Base-by-base conservation (phyloP, 2,329 filamentous ascomycete genomes). In the Alternaria rosae region DNA sequence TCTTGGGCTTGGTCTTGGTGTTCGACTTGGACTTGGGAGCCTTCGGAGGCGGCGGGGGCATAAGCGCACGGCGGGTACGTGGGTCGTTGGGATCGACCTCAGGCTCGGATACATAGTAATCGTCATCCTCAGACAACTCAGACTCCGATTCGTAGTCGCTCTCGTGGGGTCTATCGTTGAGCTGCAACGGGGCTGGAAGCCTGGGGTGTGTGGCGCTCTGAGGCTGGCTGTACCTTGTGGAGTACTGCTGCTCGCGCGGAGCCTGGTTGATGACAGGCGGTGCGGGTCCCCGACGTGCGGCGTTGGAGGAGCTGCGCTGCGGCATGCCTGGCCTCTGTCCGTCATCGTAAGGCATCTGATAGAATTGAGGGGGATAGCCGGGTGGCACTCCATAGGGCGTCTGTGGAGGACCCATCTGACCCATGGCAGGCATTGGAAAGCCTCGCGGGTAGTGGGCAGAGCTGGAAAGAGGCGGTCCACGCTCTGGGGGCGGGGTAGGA, bases 401-500 rank as follows among this genome's bases (percentile, higher is more conserved):
- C 66, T 66, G 62, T 26, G 53, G 69, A 54, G 62, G 68, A 28
- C 47, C 38, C 54, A 61, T 61, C 45, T 28, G 25, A 17, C 25
- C 43, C 21, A 35, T 17, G 6, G 58, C 10, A 28, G 55, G 45
- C 64, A 66, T 15, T 64, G 26, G 9, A 28, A 28, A 28, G 9
- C 26, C 26, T 28, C 26, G 26, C 26, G 26, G 12, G 26, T 28
- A 28, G 26, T 28, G 26, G 9, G 26, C 26, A 28, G 26, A 28
- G 26, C 26, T 28, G 26, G 78, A 67, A 6, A 58, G 76, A 8
- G 78, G 77, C 26, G 77, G 77, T 13, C 76, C 76, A 53, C 63
- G 70, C 11, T 75, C 72, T 10, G 70, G 69, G 30, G 70, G 72
- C 17, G 70, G 68, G 26, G 60, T 67, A 1, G 66, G 69, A 43